These are phyloP conservation scores for Tolypocladium nubicola DNA, from an alignment of 2,329 filamentous ascomycete genomes.

Conservation along the genomic window DNA sequence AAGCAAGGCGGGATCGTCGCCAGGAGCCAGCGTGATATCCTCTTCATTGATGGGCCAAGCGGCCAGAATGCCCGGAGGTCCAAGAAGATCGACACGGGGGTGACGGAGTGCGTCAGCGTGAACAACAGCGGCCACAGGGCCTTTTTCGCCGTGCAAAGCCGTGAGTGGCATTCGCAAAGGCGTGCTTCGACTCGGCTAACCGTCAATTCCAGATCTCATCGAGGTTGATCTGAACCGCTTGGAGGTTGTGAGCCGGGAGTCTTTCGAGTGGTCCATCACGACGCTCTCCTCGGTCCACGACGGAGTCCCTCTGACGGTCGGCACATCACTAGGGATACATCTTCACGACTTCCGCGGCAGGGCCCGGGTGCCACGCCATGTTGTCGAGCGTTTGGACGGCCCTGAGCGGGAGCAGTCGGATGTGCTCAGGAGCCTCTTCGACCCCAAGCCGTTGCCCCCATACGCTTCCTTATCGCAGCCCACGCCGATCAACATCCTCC, in stretches of 20 bases:
- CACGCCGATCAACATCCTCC: conserved; percentile 72
- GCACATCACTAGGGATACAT: conserved; percentile 71
- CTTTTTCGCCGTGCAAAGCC: conserved; percentile 70
- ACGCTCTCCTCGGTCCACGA: conserved; percentile 62
- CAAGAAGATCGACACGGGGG: conserved; percentile 59
- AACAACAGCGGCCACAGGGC: conserved; percentile 57
- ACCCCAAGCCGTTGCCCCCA: conserved; percentile 38
- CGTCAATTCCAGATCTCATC: conserved; percentile 42
- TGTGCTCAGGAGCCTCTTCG: conserved; percentile 31
- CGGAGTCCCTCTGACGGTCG: conserved; percentile 67
- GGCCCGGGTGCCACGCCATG: conserved; percentile 18
- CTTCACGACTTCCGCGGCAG: conserved; percentile 63
- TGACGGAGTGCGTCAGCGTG: conserved; percentile 76
- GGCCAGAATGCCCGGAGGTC: conserved; percentile 35
- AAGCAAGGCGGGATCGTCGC: conserved; percentile 53
- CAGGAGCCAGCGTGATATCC: conserved; percentile 54
- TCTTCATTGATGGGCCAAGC: conserved; percentile 46
- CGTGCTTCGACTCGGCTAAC: conserved; percentile 1
- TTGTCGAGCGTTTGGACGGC: conserved; percentile 24
- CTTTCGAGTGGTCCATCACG: conserved; percentile 74
- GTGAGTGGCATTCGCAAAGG: conserved; percentile 28
- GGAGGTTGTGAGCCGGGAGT: conserved; percentile 55
- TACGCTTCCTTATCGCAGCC: conserved; percentile 71
- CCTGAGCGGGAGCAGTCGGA: conserved; percentile 13
- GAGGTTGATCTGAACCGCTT: conserved; percentile 74